Evolutionary conservation across 1,284 basidiomycete species (phyloP), one percentile per base, ranked within the genome.

Genomic region (Calocybe gambosa): DNA sequence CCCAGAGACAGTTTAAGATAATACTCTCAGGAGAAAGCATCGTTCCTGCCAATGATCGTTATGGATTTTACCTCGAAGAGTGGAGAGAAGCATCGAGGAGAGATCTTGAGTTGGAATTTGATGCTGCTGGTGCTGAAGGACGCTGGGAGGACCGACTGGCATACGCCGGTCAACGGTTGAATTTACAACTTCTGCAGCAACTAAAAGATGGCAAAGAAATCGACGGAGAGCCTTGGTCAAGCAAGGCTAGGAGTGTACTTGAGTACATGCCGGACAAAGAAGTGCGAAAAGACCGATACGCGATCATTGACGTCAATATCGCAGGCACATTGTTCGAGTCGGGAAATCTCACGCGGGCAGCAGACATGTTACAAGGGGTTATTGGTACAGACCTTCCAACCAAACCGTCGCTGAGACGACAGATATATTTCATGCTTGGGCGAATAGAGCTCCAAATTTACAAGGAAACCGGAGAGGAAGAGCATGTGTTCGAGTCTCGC

Each of bases 81-180:
- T 40, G 39, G 39, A 40, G 39, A 15, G 39, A 40, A 15, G 15
- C 39, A 5, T 18, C 16, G 12, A 40, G 28, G 25, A 40, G 13
- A 5, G 39, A 40, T 18, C 39, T 40, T n/a, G 25, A 40, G 5
- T 29, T 40, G n/a, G 39, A 40, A 15, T 40, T n/a, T 28, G 20
- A 29, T 2, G 25, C 5, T 1, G 39, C 39, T 18, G 39, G 25
- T 10, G 15, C 16, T n/a, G 21, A 28, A 19, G 39, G 15, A 15
- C 39, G 39, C n/a, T 40, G 39, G 39, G 39, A 40, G 28, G 39
- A 40, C 16, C 39, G 16, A n/a, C 25, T 40, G n/a, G 18, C 39
- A 15, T 40, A 23, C n/a, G 39, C 39, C 1, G 28, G 18, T 18
- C 20, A 40, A 10, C 39, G n/a, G 3, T 40, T 40, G 25, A 28